A percentile compares a stretch with the other conserved stretches of the same genome.
These are phyloP conservation scores for Exophiala dermatitidis DNA, from an alignment of 2,329 filamentous ascomycete species.

Conservation along the genomic window DNA sequence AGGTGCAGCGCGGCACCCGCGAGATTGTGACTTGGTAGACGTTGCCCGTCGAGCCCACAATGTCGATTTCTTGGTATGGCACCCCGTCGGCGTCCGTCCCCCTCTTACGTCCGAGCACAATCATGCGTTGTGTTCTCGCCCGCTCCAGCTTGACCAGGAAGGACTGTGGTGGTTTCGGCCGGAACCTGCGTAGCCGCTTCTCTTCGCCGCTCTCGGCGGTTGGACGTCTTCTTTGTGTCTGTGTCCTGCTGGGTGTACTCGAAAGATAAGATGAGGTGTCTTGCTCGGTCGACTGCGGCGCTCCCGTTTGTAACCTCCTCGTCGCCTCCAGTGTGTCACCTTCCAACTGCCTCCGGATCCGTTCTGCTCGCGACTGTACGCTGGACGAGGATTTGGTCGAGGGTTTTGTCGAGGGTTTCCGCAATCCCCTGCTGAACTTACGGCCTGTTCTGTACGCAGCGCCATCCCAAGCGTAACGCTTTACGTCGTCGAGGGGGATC, in stretches of 20 bases:
- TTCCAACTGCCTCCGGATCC: background rate
- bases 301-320: background rate
- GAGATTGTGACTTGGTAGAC: conserved; percentile 51
- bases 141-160: conserved; percentile 45
- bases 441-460: too few species aligned
- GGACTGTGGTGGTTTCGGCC: conserved; percentile 38
- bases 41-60: conserved; percentile 57
- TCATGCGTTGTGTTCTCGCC: conserved; percentile 48
- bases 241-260: background rate
- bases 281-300: too few species aligned
- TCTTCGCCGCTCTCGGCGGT: conserved; percentile 26
- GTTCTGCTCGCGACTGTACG: background rate
- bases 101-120: conserved; percentile 47
- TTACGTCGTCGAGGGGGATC: too few species aligned
- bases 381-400: background rate
- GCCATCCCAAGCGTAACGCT: too few species aligned
- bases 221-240: background rate
- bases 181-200: conserved; percentile 37
- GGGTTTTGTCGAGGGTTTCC: background rate
- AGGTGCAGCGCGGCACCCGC: conserved; percentile 48
- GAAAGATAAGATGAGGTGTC: too few species aligned
- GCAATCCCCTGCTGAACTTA: too few species aligned
- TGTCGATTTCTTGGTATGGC: conserved; percentile 47
- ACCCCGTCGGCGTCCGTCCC: conserved; percentile 35
- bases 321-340: background rate